Base-by-base conservation (phyloP, 768 basidiomycete genomes). In the Lentinula sp. region DNA sequence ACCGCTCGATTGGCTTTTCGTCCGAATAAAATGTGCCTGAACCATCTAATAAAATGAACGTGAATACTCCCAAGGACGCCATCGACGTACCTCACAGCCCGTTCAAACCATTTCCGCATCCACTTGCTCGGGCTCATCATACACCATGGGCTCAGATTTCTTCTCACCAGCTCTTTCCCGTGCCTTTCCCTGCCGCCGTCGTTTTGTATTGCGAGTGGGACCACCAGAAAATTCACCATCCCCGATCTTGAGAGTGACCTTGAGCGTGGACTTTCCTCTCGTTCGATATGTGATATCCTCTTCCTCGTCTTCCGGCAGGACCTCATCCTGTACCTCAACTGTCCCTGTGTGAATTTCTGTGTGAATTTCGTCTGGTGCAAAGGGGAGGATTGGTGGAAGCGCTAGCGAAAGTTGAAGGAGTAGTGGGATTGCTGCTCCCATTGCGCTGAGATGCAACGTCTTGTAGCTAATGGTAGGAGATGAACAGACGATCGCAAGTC, bases 371-470 rank as follows among this genome's bases (percentile, higher is more conserved):
- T 84, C 81, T 40, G 73, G 70, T 0, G 83, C 65, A 67, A 83
- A 91, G 0, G 91, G 90, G 10, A 95, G 78, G 52, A 88, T 84
- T 2, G 81, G 77, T 0, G 91, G 89, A 32, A 95, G 77, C 21
- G 91, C 86, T 5, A 86, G 80, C 11, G 82, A 74, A 13, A 96
- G 78, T 51, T 84, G 84, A 32, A 89, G 73, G 23, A 93, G 83
- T 66, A 86, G 87, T 2, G 93, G 92, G 61, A 95, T 94, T 1
- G 94, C 92, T 4, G 93, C 93, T 28, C 92, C 93, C 85, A 95
- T 88, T 5, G 91, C 93, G 62, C 82, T 84, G 48, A 95, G 72
- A 70, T 86, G 83, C 35, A 95, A 71, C 4, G 82, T 85, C 64
- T 88, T 88, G 68, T 90, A 87, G 39, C 90, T 92, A 35, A 9